Evolutionary conservation across 2,329 filamentous ascomycete species (phyloP).

Genomic region (Neonectria magnoliae): DNA sequence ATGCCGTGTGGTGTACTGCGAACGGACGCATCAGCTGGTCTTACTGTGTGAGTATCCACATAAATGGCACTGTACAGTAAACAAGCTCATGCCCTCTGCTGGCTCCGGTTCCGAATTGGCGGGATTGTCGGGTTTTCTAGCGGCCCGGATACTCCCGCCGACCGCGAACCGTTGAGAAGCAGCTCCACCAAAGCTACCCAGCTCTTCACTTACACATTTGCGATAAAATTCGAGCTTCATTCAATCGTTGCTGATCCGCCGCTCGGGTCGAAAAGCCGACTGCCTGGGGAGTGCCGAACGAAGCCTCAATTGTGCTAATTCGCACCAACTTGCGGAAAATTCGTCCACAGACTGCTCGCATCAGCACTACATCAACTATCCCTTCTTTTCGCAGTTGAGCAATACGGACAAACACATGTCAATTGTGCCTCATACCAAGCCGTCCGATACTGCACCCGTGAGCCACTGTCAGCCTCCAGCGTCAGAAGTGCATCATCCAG

Average conservation of each 20-base stretch:
- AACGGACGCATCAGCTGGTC: neutral
- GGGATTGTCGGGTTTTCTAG: conserved; percentile 36
- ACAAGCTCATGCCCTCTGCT: neutral
- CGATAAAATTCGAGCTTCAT: conserved; percentile 22
- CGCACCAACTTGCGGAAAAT: neutral
- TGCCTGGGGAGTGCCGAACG: neutral
- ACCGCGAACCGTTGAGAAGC: neutral
- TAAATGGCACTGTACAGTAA: neutral
- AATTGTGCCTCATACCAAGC: neutral
- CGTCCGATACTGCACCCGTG: neutral
- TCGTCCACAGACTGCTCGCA: conserved; percentile 4
- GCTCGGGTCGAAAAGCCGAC: neutral
- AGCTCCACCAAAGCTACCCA: conserved; percentile 23
- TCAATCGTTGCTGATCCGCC: neutral
- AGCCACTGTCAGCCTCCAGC: neutral
- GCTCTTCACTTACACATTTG: conserved; percentile 13
- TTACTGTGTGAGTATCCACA: neutral
- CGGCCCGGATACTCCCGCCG: conserved; percentile 30
- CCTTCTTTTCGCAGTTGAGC: neutral
- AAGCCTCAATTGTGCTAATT: neutral
- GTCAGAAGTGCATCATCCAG: neutral
- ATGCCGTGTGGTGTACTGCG: neutral
- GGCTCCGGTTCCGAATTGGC: neutral
- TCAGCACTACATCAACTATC: conserved; percentile 6
- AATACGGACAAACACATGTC: neutral